Evolutionary conservation across 768 basidiomycete species (phyloP).

Genomic region (Leccinum pellstonianum): DNA sequence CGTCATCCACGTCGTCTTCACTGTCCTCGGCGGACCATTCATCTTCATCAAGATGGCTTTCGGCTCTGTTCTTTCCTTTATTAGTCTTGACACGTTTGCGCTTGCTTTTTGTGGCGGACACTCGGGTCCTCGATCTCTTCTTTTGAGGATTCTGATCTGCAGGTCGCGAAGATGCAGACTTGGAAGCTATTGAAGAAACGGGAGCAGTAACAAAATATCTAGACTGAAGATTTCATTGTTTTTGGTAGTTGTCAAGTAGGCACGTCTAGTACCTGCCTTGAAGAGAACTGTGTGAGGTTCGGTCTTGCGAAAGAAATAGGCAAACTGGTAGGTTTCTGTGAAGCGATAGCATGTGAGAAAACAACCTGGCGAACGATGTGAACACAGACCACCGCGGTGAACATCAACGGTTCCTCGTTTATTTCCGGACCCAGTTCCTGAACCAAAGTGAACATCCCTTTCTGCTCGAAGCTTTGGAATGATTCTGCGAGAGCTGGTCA

Average conservation of each 20-base stretch:
- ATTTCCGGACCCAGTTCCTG: slow-evolving; percentile 40
- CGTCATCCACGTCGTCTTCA: slow-evolving; percentile 16
- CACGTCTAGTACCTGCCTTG: slow-evolving; percentile 52
- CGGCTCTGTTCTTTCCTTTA: slow-evolving; percentile 36
- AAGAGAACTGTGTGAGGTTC: slow-evolving; percentile 79
- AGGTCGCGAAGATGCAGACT: slow-evolving; percentile 9
- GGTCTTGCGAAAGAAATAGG: slow-evolving; percentile 82
- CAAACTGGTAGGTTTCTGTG: slow-evolving; percentile 84
- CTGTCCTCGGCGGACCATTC: slow-evolving; percentile 22
- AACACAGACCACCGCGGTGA: slow-evolving; percentile 68
- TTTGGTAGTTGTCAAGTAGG: not conserved
- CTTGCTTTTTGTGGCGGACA: slow-evolving; percentile 9
- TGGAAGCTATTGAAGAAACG: slow-evolving; percentile 17
- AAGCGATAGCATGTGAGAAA: slow-evolving; percentile 3
- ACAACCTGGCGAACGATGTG: not conserved
- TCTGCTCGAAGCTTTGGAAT: slow-evolving; percentile 66
- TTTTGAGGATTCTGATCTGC: slow-evolving; percentile 3
- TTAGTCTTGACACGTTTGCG: slow-evolving; percentile 42
- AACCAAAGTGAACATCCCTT: slow-evolving; percentile 42
- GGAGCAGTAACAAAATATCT: slow-evolving; percentile 41
- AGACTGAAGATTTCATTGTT: slow-evolving; percentile 32
- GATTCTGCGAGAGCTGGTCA: slow-evolving; percentile 44
- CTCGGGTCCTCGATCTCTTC: slow-evolving; percentile 23
- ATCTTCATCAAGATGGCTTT: slow-evolving; percentile 28
- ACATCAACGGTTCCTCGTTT: slow-evolving; percentile 79